Conservation (phyloP, 1,284 basidiomycete species). For the Laetiporus sulphureus region DNA sequence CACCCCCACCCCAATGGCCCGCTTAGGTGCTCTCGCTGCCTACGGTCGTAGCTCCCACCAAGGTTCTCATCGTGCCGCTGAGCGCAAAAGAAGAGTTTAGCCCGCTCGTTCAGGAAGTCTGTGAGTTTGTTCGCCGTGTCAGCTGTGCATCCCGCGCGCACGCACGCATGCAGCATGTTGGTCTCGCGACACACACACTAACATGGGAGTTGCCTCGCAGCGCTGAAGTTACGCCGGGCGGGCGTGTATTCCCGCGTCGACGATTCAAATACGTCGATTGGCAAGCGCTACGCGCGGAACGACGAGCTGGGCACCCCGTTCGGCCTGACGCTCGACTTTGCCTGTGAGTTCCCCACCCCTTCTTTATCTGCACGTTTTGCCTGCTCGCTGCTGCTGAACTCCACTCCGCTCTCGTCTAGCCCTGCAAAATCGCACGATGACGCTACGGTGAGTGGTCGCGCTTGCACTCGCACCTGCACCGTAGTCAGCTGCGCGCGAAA, state of each 20-base stretch:
- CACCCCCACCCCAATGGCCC: slow-evolving; percentile 11
- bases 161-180: slow-evolving; percentile 6
- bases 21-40: slow-evolving; percentile 84
- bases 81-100: slow-evolving; percentile 83
- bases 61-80: slow-evolving; percentile 95
- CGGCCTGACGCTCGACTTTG: slow-evolving; percentile 96
- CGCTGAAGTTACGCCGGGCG: slow-evolving; percentile 78
- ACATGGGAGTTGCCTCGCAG: too few species aligned
- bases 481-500: too few species aligned
- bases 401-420: slow-evolving; percentile 50
- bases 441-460: slow-evolving; percentile 58
- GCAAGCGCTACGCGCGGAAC: slow-evolving; percentile 95
- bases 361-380: slow-evolving; percentile 10
- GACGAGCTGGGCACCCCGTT: slow-evolving; percentile 98
- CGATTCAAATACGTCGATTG: slow-evolving; percentile 93
- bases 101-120: slow-evolving; percentile 84
- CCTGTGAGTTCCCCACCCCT: slow-evolving; percentile 71
- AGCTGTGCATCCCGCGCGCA: slow-evolving; percentile 9
- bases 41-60: slow-evolving; percentile 89
- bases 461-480: neutral
- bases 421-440: slow-evolving; percentile 83
- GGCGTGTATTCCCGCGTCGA: slow-evolving; percentile 93
- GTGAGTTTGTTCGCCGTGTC: slow-evolving; percentile 46
- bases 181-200: too few species aligned
- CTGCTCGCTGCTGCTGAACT: slow-evolving; percentile 13